Percentiles rank a stretch among this genome's conserved stretches.
These are phyloP conservation scores for Ajuga chamaepitys DNA, from an alignment of 257 asterid genomes.

Conservation along the genomic window DNA sequence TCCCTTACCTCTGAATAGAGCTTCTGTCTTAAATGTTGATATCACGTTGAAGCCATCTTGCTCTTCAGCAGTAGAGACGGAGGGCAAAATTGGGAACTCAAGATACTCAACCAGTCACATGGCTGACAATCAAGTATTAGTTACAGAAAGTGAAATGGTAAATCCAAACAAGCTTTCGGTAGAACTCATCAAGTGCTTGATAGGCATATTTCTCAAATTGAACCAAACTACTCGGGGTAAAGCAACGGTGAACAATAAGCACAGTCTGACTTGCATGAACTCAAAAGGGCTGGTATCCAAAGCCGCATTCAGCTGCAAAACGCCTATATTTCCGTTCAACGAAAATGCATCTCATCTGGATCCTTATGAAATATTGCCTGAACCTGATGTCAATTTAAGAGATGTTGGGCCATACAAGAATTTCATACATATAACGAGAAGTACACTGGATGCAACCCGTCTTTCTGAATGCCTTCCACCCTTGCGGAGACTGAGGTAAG, in stretches of 20 bases:
- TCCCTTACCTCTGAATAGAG: background rate
- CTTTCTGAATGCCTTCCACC: slow-evolving; percentile 60
- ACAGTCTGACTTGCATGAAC: slow-evolving; percentile 45
- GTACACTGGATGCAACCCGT: slow-evolving; percentile 44
- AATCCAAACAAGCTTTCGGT: slow-evolving; percentile 70
- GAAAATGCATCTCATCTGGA: slow-evolving; percentile 42
- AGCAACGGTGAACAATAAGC: slow-evolving; percentile 44
- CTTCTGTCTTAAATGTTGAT: background rate
- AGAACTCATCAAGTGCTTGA: slow-evolving; percentile 67
- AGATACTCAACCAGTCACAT: slow-evolving; percentile 33
- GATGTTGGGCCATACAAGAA: slow-evolving; percentile 79
- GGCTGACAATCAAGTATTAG: slow-evolving; percentile 16
- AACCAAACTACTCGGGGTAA: slow-evolving; percentile 49
- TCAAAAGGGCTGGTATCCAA: slow-evolving; percentile 61
- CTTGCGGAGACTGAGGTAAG: slow-evolving; percentile 68
- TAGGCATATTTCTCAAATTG: slow-evolving; percentile 53
- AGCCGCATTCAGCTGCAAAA: slow-evolving; percentile 52
- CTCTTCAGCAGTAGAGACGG: slow-evolving; percentile 27
- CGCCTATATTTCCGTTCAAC: slow-evolving; percentile 43
- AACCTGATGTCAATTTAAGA: slow-evolving; percentile 43
- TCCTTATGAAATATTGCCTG: slow-evolving; percentile 65
- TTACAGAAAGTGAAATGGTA: slow-evolving; percentile 28
- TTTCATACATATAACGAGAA: slow-evolving; percentile 57
- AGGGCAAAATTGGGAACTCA: slow-evolving; percentile 29
- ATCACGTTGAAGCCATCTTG: background rate